Evolutionary conservation across 2,329 filamentous ascomycete genomes (phyloP), one percentile per base, ranked within the genome.

Genomic region (Colletotrichum sp.): DNA sequence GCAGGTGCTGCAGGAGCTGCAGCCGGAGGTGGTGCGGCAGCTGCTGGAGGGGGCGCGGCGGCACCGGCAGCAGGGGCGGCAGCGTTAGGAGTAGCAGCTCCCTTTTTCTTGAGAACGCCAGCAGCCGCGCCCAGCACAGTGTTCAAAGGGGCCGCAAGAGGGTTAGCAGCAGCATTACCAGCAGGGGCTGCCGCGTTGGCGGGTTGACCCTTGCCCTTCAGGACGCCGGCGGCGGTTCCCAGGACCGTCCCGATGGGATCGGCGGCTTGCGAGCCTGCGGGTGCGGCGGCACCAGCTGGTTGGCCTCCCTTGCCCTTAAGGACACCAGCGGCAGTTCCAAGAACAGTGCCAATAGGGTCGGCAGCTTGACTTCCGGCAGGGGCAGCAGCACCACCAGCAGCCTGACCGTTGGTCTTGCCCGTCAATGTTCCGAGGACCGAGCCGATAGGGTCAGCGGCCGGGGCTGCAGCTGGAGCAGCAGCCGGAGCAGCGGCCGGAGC

Each of bases 281-380:
- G 72, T 16, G 72, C 72, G 8, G 72, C 68, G 6, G 72, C 72
- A 34, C 69, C 72, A 60, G 72, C 71, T 18, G 71, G 71, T n/a
- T 74, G 71, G 12, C 25, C 67, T 3, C 71, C 71, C 28, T 74
- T 74, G 3, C 71, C 71, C 36, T 74, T 74, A 4, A 74, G 48
- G 6, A 74, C 67, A 10, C 71, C 66, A 10, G 67, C 71, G 9
- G 71, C 71, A 7, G 67, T 66, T 27, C 72, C 72, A 4, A 74
- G 72, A 9, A 74, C 68, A 2, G 72, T 25, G 5, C 48, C 55
- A 28, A 74, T 66, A 2, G 72, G 72, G 52, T 74, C 52, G 5
- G 71, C 71, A 2, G 70, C 66, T 16, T 56, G 70, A 3, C 34
- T 15, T n/a, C 52, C 70, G 12, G 70, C 70, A 6, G 70, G 65